phyloP scores from a whole-genome alignment of 257 asterid genomes.

The Solanum sejunctum region DNA sequence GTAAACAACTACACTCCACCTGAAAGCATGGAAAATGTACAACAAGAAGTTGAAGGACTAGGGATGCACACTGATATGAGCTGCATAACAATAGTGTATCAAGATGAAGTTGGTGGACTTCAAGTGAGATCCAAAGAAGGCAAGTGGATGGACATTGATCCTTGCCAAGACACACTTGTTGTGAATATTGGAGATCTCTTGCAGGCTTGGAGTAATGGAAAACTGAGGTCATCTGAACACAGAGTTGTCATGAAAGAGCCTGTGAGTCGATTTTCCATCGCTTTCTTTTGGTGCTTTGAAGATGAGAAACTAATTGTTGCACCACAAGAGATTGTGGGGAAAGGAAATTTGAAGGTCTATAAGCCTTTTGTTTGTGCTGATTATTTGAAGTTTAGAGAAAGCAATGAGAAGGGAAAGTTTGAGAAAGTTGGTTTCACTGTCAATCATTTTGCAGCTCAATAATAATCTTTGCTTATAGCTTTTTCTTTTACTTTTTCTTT shows the following conservation, averaged over 20 bases:
- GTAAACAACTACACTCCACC: constrained; percentile 54
- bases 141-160: constrained; percentile 47
- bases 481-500: background rate
- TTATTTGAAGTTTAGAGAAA: constrained; percentile 52
- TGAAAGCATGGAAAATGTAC: background rate
- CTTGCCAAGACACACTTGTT: constrained; percentile 50
- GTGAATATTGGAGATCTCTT: constrained; percentile 64
- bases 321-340: constrained; percentile 42
- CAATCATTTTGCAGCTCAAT: constrained; percentile 49
- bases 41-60: constrained; percentile 41
- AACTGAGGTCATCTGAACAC: constrained; percentile 58
- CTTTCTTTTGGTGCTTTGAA: constrained; percentile 76
- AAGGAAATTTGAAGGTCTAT: constrained; percentile 18
- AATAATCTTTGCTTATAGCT: background rate
- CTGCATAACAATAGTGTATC: constrained; percentile 52
- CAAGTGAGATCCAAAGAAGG: constrained; percentile 50
- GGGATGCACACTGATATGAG: constrained; percentile 85
- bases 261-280: constrained; percentile 41
- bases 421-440: constrained; percentile 69
- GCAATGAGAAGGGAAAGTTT: constrained; percentile 51
- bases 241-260: constrained; percentile 40
- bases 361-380: constrained; percentile 47
- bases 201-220: constrained; percentile 74
- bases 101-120: constrained; percentile 64
- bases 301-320: constrained; percentile 47